Conservation (phyloP, 1,284 basidiomycete genomes). For the Pyrrhoderma lamaoense region DNA sequence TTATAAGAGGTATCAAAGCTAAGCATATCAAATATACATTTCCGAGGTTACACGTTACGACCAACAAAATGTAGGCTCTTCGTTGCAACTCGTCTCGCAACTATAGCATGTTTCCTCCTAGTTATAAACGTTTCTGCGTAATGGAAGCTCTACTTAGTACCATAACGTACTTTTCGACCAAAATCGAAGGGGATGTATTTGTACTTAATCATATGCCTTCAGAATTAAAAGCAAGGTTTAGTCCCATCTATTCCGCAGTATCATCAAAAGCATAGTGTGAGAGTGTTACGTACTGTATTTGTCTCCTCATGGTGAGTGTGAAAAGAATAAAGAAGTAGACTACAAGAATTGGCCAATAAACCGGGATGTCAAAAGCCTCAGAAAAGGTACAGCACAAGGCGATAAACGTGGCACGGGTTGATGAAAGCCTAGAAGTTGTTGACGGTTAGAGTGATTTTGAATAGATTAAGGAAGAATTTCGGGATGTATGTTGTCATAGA, state of each 20-base stretch:
- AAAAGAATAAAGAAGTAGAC: conserved; percentile 89
- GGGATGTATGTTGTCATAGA: too few relatives aligned
- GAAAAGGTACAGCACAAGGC: conserved; percentile 78
- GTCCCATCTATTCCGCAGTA: too few relatives aligned
- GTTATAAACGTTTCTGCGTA: too few relatives aligned
- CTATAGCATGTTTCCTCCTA: too few relatives aligned
- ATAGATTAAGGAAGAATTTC: too few relatives aligned
- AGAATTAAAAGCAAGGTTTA: not conserved
- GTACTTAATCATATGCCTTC: conserved; percentile 98
- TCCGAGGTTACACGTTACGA: too few relatives aligned
- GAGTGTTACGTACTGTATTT: conserved; percentile 71
- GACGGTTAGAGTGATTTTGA: too few relatives aligned
- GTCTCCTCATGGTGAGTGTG: conserved; percentile 84
- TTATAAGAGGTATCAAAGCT: too few relatives aligned
- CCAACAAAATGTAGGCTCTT: too few relatives aligned
- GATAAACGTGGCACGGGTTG: conserved; percentile 82
- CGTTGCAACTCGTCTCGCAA: too few relatives aligned
- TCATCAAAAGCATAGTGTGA: too few relatives aligned
- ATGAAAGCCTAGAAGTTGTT: conserved; percentile 85
- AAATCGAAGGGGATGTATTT: conserved; percentile 91
- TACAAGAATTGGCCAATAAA: conserved; percentile 97
- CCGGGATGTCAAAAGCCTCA: conserved; percentile 85
- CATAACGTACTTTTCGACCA: conserved; percentile 79
- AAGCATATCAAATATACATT: too few relatives aligned
- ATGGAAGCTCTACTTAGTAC: conserved; percentile 22